phyloP scores from a whole-genome alignment of 1,284 basidiomycete genomes.

The Fistulinella staudtii region DNA sequence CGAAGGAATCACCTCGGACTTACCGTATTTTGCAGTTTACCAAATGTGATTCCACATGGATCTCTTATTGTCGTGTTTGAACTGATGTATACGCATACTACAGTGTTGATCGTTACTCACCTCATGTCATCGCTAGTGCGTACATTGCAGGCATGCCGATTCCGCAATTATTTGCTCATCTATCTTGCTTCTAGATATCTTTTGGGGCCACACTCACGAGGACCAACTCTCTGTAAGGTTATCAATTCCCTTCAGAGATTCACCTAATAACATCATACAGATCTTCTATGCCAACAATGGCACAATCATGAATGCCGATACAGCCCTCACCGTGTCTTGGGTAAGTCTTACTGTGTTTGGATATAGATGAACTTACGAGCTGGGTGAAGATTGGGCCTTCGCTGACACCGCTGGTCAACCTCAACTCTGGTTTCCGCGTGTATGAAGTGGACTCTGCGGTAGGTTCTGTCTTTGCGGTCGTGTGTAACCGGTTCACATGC shows the following conservation, averaged over 20 bases:
- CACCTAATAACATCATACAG: conserved; percentile 9
- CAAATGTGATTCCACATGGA: conserved; percentile 49
- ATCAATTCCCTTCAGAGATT: not conserved
- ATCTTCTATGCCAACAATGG: conserved; percentile 42
- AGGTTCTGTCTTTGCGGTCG: conserved; percentile 18
- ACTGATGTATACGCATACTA: conserved; percentile 8
- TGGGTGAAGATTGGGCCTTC: conserved; percentile 55
- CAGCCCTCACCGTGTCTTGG: conserved; percentile 54
- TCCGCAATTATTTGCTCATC: not conserved
- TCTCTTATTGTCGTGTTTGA: not conserved
- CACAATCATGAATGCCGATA: conserved; percentile 46
- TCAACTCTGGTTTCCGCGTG: conserved; percentile 75
- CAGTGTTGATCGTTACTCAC: conserved; percentile 72
- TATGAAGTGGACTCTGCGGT: conserved; percentile 73
- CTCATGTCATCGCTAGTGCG: conserved; percentile 71
- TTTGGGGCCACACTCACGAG: conserved; percentile 78
- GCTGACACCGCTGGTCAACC: conserved; percentile 63
- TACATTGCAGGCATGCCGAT: conserved; percentile 5
- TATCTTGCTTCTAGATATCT: conserved; percentile 39
- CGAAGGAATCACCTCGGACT: not conserved
- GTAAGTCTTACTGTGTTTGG: conserved; percentile 25
- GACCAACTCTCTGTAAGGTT: conserved; percentile 61
- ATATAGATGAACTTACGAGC: not conserved
- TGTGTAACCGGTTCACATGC: conserved; percentile 1
- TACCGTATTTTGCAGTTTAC: conserved; percentile 46